Base-by-base conservation (phyloP, 75 land plant genomes). In the Selaginella moellendorffii region DNA sequence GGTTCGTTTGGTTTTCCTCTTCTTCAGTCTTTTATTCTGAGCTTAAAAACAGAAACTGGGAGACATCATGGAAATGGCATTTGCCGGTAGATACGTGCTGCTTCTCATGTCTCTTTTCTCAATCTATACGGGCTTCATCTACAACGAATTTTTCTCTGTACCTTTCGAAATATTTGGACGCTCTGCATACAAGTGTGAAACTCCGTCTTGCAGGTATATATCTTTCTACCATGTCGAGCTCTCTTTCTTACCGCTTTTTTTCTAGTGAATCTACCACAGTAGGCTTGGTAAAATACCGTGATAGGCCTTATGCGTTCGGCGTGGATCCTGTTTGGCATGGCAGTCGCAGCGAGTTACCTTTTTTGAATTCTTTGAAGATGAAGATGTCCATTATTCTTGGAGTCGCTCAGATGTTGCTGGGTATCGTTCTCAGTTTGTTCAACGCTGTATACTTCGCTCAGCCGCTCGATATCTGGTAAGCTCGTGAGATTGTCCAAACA, bases 311-410 rank as follows among this genome's bases (percentile, higher is more conserved):
- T 56, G 17, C 59, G 9, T 56, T 56, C n/a, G 59, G 59, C n/a
- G 25, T 56, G 5, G 59, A 56, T 19, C 59, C 59, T 8, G 59
- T 56, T 2, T 56, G 59, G 59, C 59, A 21, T 56, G 59, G 59
- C 8, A 56, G 17, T 2, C 59, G 59, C 2, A 21, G 25, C n/a
- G 59, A 56, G 21, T n/a, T 56, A 2, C 19, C 59, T 24, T 56
- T 56, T 56, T 24, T 56, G 24, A 56, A 56, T n/a, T 56, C 59
- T 19, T 24, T 56, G 25, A 56, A 56, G 59, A 56, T 56, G 59
- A 56, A 56, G 21, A 56, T 56, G 59, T 56, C 59, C n/a, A 56
- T 56, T 24, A 56, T 56, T 56, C 23, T 56, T 56, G 59, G 59
- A 21, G 59, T 56, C n/a, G 8, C 24, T 21, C 59, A 56, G n/a